A percentile compares a stretch with the other conserved stretches of the same genome.
phyloP scores from a whole-genome alignment of 2,329 filamentous ascomycete genomes.

The Colletotrichum sansevieriae region DNA sequence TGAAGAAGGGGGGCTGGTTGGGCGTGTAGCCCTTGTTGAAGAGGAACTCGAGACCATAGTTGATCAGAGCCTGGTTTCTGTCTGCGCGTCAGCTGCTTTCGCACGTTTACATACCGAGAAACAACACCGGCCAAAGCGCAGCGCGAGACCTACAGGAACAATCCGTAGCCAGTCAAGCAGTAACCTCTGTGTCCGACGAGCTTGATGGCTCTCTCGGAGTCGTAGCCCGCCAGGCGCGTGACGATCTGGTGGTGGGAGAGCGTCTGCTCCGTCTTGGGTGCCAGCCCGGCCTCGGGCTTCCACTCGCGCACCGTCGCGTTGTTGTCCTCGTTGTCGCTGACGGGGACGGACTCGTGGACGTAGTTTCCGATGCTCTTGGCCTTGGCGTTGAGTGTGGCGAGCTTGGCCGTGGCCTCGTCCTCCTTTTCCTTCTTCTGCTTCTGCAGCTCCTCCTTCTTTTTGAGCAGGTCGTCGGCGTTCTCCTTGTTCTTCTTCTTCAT shows the following conservation, averaged over 20 bases:
- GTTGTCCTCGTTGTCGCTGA: slow-evolving; percentile 87
- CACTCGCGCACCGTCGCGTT: slow-evolving; percentile 83
- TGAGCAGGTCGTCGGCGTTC: slow-evolving; percentile 82
- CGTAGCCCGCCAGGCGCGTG: slow-evolving; percentile 88
- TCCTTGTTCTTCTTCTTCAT: slow-evolving; percentile 96
- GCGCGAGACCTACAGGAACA: slow-evolving; percentile 69
- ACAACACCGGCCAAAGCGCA: not conserved
- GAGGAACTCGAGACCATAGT: slow-evolving; percentile 94
- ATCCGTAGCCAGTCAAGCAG: slow-evolving; percentile 89
- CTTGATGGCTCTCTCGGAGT: slow-evolving; percentile 92
- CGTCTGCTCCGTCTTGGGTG: slow-evolving; percentile 74
- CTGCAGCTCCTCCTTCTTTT: slow-evolving; percentile 82
- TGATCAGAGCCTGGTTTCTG: slow-evolving; percentile 87
- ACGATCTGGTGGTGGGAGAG: slow-evolving; percentile 97
- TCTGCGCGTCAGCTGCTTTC: not conserved
- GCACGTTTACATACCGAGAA: too few relatives aligned
- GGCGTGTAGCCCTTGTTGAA: slow-evolving; percentile 83
- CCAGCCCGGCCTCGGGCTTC: slow-evolving; percentile 80
- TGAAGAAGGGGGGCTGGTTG: slow-evolving; percentile 43
- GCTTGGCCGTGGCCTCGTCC: slow-evolving; percentile 79
- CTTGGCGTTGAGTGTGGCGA: slow-evolving; percentile 73
- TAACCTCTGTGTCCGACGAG: slow-evolving; percentile 95
- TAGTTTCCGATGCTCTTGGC: slow-evolving; percentile 89
- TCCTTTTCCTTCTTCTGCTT: slow-evolving; percentile 86
- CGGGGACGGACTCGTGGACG: slow-evolving; percentile 88